These are phyloP conservation scores for Taiozyma onychis DNA, from an alignment of 1,139 yeast species.

Conservation along the genomic window DNA sequence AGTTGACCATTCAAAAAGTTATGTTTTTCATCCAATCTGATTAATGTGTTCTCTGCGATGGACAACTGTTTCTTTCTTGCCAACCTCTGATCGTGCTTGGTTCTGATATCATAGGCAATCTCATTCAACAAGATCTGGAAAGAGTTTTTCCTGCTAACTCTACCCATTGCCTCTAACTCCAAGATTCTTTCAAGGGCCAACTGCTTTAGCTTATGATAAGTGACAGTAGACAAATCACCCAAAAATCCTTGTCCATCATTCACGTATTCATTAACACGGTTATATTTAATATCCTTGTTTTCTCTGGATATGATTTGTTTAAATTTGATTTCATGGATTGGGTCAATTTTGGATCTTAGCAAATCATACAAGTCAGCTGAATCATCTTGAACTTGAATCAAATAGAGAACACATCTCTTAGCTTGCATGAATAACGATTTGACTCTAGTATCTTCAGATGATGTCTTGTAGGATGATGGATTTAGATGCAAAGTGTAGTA, in stretches of 20 bases:
- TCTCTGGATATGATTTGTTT: slow-evolving; percentile 50
- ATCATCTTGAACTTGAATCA: slow-evolving; percentile 71
- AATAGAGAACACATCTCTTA: slow-evolving; percentile 73
- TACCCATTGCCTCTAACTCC: slow-evolving; percentile 68
- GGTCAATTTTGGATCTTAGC: slow-evolving; percentile 64
- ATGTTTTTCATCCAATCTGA: slow-evolving; percentile 58
- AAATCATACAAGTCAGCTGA: slow-evolving; percentile 70
- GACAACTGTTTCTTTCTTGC: slow-evolving; percentile 57
- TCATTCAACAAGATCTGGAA: slow-evolving; percentile 79
- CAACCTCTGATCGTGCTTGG: slow-evolving; percentile 66
- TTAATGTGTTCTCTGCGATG: slow-evolving; percentile 53
- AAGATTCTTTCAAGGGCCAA: slow-evolving; percentile 70
- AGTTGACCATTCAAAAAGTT: slow-evolving; percentile 54
- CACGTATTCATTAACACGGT: slow-evolving; percentile 24
- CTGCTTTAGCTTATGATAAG: slow-evolving; percentile 74
- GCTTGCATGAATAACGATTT: slow-evolving; percentile 67
- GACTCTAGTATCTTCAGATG: slow-evolving; percentile 35
- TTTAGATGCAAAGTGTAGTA: slow-evolving; percentile 35
- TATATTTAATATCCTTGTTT: slow-evolving; percentile 26
- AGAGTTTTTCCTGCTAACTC: slow-evolving; percentile 59
- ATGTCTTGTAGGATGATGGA: slow-evolving; percentile 40
- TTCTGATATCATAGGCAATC: slow-evolving; percentile 78
- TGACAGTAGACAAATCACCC: slow-evolving; percentile 27
- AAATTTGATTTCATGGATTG: slow-evolving; percentile 62
- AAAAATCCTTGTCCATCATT: slow-evolving; percentile 24